Conservation (phyloP, 1,284 basidiomycete species). For the Cystobasidium sp. region DNA sequence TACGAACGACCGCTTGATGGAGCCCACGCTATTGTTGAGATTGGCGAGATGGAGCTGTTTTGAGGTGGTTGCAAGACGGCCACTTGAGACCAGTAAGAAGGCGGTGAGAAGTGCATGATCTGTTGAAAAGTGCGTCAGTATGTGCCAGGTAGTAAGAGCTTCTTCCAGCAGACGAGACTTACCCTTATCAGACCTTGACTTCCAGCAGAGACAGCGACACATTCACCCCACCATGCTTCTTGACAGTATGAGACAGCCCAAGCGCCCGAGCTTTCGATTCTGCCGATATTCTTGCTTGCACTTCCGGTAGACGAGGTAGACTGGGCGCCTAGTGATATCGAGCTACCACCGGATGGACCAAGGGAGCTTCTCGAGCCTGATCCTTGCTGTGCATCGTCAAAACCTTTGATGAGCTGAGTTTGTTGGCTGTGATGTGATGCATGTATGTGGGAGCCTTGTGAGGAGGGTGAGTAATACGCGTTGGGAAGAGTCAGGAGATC, state of each 20-base stretch:
- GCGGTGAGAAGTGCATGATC: slow-evolving; percentile 60
- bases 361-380: slow-evolving; percentile 61
- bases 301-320: slow-evolving; percentile 32
- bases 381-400: slow-evolving; percentile 63
- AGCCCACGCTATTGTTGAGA: slow-evolving; percentile 85
- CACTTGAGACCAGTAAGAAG: slow-evolving; percentile 53
- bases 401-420: slow-evolving; percentile 59
- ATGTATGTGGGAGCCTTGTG: slow-evolving; percentile 33
- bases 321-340: slow-evolving; percentile 27
- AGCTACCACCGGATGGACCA: slow-evolving; percentile 61
- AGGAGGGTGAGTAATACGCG: slow-evolving; percentile 37
- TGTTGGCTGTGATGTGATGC: slow-evolving; percentile 45
- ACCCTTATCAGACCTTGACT: slow-evolving; percentile 75
- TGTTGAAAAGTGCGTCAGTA: too few relatives aligned
- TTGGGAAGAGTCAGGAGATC: slow-evolving; percentile 65
- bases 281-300: slow-evolving; percentile 33
- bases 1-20: slow-evolving; percentile 87
- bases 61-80: slow-evolving; percentile 43
- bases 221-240: slow-evolving; percentile 88
- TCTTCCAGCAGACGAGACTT: slow-evolving; percentile 51
- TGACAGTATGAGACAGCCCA: slow-evolving; percentile 94
- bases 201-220: slow-evolving; percentile 76
- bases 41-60: slow-evolving; percentile 58
- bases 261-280: slow-evolving; percentile 72
- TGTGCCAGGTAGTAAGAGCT: too few relatives aligned